Percentiles rank a stretch among this genome's conserved stretches.
phyloP scores from a whole-genome alignment of 768 basidiomycete species.

The Boletus coccyginus region DNA sequence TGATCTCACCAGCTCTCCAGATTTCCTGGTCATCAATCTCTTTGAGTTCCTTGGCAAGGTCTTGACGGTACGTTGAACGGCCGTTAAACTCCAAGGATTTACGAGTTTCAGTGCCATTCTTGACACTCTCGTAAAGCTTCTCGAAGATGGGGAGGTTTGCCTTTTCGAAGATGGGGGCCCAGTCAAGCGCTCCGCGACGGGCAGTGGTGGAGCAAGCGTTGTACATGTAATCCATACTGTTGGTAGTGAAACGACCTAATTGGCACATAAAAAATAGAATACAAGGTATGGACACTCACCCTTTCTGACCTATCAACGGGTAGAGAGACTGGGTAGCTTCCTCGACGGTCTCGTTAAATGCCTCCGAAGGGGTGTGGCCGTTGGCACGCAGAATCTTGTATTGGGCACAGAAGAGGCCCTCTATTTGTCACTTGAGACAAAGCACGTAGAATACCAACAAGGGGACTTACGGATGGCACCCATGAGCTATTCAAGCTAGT shows the following conservation, averaged over 20 bases:
- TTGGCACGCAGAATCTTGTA: constrained; percentile 97
- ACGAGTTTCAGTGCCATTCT: constrained; percentile 94
- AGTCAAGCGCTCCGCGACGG: constrained; percentile 97
- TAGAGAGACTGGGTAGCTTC: constrained; percentile 99
- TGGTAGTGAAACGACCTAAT: neutral
- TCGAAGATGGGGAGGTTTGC: constrained; percentile 95
- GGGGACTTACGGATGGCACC: constrained; percentile 80
- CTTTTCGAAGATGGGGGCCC: constrained; percentile 96
- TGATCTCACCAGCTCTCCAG: constrained; percentile 81
- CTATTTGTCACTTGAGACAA: constrained; percentile 34
- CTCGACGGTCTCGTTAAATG: constrained; percentile 99
- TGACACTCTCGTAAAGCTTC: constrained; percentile 90
- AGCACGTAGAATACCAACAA: neutral
- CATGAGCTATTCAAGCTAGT: constrained; percentile 65
- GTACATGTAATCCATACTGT: constrained; percentile 99
- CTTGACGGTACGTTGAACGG: constrained; percentile 86
- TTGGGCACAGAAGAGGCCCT: constrained; percentile 99
- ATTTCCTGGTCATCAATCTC: constrained; percentile 99
- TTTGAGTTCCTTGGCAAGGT: constrained; percentile 87
- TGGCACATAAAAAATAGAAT: neutral
- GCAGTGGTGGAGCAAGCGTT: constrained; percentile 99
- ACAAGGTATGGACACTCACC: constrained; percentile 44
- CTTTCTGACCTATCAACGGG: constrained; percentile 93
- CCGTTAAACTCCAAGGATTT: constrained; percentile 97
- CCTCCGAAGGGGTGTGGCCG: constrained; percentile 95